Base-by-base conservation (phyloP, 352 stramenopile genomes). In the Phytophthora foliorum region DNA sequence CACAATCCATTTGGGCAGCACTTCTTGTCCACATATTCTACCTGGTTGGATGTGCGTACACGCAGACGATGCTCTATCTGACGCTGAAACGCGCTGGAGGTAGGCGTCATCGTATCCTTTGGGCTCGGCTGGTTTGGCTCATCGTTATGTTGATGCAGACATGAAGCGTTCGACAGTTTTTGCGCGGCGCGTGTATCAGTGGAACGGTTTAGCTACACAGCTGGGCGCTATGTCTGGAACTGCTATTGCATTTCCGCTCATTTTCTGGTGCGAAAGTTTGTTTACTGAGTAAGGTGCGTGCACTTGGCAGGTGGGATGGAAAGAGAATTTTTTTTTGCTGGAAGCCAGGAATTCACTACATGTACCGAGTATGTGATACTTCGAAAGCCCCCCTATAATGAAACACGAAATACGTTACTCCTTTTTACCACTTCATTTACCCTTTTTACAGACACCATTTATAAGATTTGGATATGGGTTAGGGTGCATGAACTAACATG, bases 21-120 rank as follows among this genome's bases (percentile, higher is more conserved):
- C 59, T 91, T 5, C 38, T 77, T 10, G 65, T 67, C 21, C 84
- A 92, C 42, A 70, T 89, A 11, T 50, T 59, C n/a, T 92, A 84
- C 60, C 71, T 92, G 19, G 69, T 81, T 17, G 53, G 81, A 9
- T 90, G 83, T 51, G 72, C 82, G 1, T 93, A 91, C 74, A 89
- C 85, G 4, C 82, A 93, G 61, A 93, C 85, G 9, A 93, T 91
- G 82, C 69, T 90, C 19, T 93, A 86, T 57, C 61, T 89, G 16
- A 90, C 79, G 1, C 70, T 93, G 46, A 90, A 93, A 67, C 82
- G 80, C 21, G 57, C 72, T 51, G 82, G 68, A 38, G 45, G 80
- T 89, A 52, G 17, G 71, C 46, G 8, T 11, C 13, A 17, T 4
- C 24, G 36, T 10, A 14, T 34, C 10, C 21, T 42, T 36, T 41